Evolutionary conservation across 495 filamentous ascomycete genomes (phyloP).

Genomic region (Penicillium dipodomyicola): DNA sequence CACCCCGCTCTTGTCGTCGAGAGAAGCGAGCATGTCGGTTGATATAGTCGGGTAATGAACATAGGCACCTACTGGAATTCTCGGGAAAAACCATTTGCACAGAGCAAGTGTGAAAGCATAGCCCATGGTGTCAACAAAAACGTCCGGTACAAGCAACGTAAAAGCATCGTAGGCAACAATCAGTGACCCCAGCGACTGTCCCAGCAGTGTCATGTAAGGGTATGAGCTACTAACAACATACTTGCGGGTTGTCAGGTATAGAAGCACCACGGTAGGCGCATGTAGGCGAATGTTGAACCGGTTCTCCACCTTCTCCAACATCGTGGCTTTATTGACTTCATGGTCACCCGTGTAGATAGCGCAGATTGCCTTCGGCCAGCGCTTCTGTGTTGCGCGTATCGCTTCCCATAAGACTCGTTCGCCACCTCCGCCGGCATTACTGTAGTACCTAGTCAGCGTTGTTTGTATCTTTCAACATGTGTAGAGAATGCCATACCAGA

Average conservation of each 20-base stretch:
- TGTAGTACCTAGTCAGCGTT: constrained; percentile 27
- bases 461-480: neutral
- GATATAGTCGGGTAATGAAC: constrained; percentile 98
- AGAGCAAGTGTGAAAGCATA: constrained; percentile 88
- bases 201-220: constrained; percentile 91
- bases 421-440: constrained; percentile 93
- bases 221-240: constrained; percentile 81
- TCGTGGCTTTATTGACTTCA: constrained; percentile 73
- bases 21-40: constrained; percentile 90
- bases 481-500: constrained; percentile 58
- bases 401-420: constrained; percentile 97
- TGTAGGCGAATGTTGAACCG: constrained; percentile 93
- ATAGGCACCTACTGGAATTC: constrained; percentile 84
- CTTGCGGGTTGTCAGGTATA: constrained; percentile 84
- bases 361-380: constrained; percentile 85
- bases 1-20: constrained; percentile 61
- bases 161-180: constrained; percentile 92
- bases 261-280: constrained; percentile 75
- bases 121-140: constrained; percentile 97
- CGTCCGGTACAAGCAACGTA: constrained; percentile 81
- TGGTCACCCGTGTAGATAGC: constrained; percentile 94
- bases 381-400: constrained; percentile 82
- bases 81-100: constrained; percentile 75
- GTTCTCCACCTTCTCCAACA: constrained; percentile 75
- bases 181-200: constrained; percentile 85